Evolutionary conservation across 306 rosid species (phyloP).

Genomic region (Ammopiptanthus mongolicus): DNA sequence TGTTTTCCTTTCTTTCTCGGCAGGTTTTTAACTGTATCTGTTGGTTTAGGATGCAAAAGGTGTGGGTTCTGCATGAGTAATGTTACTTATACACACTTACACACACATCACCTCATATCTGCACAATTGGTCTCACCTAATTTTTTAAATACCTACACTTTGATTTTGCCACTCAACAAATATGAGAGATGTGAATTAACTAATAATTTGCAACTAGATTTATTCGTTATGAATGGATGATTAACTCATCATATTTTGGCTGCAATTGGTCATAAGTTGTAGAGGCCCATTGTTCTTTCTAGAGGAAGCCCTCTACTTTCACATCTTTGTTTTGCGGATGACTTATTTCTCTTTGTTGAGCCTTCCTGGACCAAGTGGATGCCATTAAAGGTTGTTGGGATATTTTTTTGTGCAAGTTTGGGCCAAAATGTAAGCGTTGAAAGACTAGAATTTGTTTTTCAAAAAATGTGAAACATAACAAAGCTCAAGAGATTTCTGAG

Average conservation of each 20-base stretch:
- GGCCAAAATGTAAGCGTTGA: neutral
- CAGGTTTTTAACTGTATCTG: slow-evolving; percentile 9
- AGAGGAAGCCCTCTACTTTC: neutral
- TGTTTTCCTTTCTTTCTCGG: slow-evolving; percentile 12
- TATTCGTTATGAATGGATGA: neutral
- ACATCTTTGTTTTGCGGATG: neutral
- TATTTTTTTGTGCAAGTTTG: neutral
- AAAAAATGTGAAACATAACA: too few species aligned
- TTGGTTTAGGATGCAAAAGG: neutral
- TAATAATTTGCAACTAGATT: too few species aligned
- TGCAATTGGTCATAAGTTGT: neutral
- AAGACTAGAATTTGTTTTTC: neutral
- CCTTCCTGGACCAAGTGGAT: neutral
- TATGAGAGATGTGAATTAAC: too few species aligned
- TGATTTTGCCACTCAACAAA: neutral
- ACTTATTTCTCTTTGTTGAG: neutral
- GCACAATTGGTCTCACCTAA: neutral
- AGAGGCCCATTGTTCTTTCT: neutral
- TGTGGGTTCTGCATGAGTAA: neutral
- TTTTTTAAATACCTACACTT: neutral
- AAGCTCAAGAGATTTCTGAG: too few species aligned
- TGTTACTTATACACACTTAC: neutral
- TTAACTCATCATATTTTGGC: neutral
- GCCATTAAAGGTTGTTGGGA: neutral
- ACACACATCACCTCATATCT: neutral